Conservation (phyloP, 805 yeast genomes). For the Metschnikowia anglica region DNA sequence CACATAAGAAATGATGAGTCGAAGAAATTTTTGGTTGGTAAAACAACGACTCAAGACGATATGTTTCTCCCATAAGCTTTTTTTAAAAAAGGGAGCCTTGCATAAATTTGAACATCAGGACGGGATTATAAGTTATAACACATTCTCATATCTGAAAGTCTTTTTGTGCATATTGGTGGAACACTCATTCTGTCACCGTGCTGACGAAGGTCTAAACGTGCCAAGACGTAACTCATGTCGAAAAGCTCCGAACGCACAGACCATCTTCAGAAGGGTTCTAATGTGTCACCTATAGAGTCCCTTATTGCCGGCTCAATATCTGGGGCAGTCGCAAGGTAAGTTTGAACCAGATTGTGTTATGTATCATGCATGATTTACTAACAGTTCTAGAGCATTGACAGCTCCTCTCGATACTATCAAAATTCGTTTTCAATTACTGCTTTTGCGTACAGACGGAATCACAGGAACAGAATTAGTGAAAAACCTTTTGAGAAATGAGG, state of each 20-base stretch:
- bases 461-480: constrained; percentile 38
- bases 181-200: background rate
- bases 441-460: constrained; percentile 15
- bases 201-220: background rate
- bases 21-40: no score
- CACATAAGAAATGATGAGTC: no score
- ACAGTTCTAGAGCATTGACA: constrained; percentile 48
- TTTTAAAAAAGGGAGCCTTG: no score
- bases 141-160: no score
- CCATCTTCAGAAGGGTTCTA: constrained; percentile 50
- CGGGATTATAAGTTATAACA: no score
- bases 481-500: constrained; percentile 59
- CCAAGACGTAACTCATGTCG: constrained; percentile 3
- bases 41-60: no score
- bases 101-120: no score
- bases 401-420: constrained; percentile 83
- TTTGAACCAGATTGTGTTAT: background rate
- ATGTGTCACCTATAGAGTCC: constrained; percentile 53
- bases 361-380: constrained; percentile 18
- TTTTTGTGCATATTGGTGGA: no score
- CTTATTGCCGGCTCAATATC: constrained; percentile 60
- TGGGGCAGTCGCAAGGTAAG: constrained; percentile 43
- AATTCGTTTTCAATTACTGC: constrained; percentile 68
- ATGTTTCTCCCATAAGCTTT: no score
- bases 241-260: constrained; percentile 30